Percentiles rank a stretch among this genome's conserved stretches.
Conservation (phyloP, 805 yeast genomes). For the Cyberlindnera saturnus region DNA sequence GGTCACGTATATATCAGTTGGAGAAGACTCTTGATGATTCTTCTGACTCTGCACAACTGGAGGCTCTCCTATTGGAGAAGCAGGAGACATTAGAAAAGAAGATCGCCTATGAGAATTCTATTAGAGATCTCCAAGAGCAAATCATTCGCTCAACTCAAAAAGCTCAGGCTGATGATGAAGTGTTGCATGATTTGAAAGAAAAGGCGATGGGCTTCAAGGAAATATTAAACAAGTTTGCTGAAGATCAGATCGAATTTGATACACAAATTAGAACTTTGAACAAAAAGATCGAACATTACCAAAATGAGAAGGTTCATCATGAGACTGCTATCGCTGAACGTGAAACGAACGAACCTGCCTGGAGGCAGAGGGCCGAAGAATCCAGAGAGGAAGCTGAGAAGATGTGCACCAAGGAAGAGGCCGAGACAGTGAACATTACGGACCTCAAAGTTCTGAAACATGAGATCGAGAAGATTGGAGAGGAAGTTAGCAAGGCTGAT, state of each 20-base stretch:
- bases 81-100: not conserved
- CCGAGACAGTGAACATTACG: constrained; percentile 33
- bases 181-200: constrained; percentile 14
- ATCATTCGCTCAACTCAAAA: constrained; percentile 16
- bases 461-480: constrained; percentile 42
- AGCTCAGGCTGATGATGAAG: constrained; percentile 16
- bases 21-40: constrained; percentile 37
- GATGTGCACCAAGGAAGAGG: constrained; percentile 44
- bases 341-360: constrained; percentile 16
- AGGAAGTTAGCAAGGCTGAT: constrained; percentile 47
- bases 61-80: constrained; percentile 15
- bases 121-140: constrained; percentile 21
- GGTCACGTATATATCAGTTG: constrained; percentile 26
- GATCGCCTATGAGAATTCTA: constrained; percentile 15
- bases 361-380: constrained; percentile 11
- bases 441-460: constrained; percentile 41
- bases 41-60: constrained; percentile 37
- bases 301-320: constrained; percentile 14
- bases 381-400: constrained; percentile 27
- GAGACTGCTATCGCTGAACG: constrained; percentile 16
- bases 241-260: constrained; percentile 3
- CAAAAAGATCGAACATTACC: constrained; percentile 12
- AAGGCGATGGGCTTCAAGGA: constrained; percentile 21
- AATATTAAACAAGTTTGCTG: constrained; percentile 13
- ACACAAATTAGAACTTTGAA: constrained; percentile 9